Conservation (phyloP, 768 basidiomycete species). For the Pholiota conissans region DNA sequence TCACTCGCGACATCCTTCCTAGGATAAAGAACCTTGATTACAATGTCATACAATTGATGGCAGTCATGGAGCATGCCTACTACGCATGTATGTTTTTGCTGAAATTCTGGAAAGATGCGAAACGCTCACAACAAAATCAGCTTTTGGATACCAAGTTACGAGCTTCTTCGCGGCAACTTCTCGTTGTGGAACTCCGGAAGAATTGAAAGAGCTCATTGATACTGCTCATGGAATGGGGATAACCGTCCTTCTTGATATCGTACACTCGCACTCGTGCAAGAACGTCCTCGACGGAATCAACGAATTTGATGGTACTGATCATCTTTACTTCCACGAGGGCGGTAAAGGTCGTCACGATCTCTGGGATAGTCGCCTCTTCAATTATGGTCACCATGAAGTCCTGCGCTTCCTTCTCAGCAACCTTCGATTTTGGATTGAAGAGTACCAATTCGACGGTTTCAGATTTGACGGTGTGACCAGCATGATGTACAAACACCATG, state of each 20-base stretch:
- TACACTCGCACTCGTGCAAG: conserved; percentile 98
- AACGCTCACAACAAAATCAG: conserved; percentile 35
- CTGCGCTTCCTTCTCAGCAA: conserved; percentile 94
- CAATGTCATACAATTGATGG: conserved; percentile 98
- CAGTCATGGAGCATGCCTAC: conserved; percentile 96
- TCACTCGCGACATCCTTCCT: conserved; percentile 80
- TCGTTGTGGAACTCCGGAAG: conserved; percentile 94
- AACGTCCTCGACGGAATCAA: conserved; percentile 96
- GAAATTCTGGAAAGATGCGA: background rate
- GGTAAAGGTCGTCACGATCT: conserved; percentile 89
- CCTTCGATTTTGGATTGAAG: conserved; percentile 92
- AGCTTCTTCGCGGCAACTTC: conserved; percentile 97
- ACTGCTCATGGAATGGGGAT: conserved; percentile 93
- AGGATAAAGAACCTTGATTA: conserved; percentile 92
- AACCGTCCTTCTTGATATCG: conserved; percentile 92
- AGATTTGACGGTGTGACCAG: conserved; percentile 98
- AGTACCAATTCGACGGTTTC: conserved; percentile 96
- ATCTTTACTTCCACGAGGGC: conserved; percentile 96
- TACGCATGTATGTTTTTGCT: conserved; percentile 76
- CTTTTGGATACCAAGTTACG: conserved; percentile 98
- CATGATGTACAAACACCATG: conserved; percentile 99
- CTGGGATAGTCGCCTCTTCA: conserved; percentile 98
- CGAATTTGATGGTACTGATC: conserved; percentile 95
- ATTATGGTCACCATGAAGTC: conserved; percentile 94
- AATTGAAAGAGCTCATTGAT: conserved; percentile 93